Evolutionary conservation across 148 eudicot species (phyloP), one percentile per base, ranked within the genome.

Genomic region (Fagopyrum tataricum): DNA sequence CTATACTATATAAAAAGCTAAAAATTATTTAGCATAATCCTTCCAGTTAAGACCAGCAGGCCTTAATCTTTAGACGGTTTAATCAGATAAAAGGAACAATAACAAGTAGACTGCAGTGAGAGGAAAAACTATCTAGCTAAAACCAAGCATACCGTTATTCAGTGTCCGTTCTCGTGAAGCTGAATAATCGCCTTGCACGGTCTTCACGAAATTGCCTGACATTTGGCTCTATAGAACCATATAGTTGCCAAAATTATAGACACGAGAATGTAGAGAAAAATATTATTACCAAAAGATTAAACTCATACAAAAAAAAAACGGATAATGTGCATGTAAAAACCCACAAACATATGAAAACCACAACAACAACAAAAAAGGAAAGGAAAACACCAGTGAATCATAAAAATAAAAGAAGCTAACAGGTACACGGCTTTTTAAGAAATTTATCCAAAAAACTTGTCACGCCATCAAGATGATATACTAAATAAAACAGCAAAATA

Each of bases 91-190:
- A 44, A 70, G 73, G 40, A 44, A 7, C 18, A 18, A 46, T 47
- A 44, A 43, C 1, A 31, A 31, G 37, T 31, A 31, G 37, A n/a
- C 12, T 15, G 49, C 26, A 20, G 72, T 18, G 72, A 7, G 73
- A 23, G 47, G 3, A n/a, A 20, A 70, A 70, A 9, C 11, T 12
- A 46, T 71, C 42, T 24, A 14, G 48, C 20, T 56, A 17, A 2
- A 31, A 67, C 15, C 20, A 61, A 39, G 72, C 82, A 77, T 76
- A 92, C 97, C 97, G 67, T 71, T 81, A 44, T 74, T 42, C 46
- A 89, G 76, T 46, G 84, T 89, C 85, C 95, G 85, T 67, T 81
- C 83, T 55, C 92, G 90, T 61, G 95, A 87, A 73, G 42, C 84
- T 71, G 90, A 83, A 72, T 78, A 64, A 15, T 79, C 86, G 26